A percentile compares a stretch with the other conserved stretches of the same genome.
Evolutionary conservation across 139 green algal species (phyloP).

Genomic region (Picochlorum sp.): DNA sequence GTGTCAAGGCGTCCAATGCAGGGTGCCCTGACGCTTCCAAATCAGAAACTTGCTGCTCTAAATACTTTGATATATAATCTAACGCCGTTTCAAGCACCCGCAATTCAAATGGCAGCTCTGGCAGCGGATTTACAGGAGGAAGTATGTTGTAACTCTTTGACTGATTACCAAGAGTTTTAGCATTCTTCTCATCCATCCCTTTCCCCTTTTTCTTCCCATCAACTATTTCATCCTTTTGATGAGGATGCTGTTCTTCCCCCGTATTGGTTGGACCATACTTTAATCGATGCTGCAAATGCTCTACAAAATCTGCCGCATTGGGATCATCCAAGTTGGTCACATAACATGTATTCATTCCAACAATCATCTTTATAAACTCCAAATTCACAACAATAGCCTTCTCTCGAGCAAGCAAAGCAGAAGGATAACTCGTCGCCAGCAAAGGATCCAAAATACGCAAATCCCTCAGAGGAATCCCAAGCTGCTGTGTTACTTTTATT

Average conservation of each 20-base stretch:
- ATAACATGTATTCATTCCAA: slow-evolving; percentile 15
- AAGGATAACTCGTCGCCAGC: slow-evolving; percentile 28
- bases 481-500: slow-evolving; percentile 8
- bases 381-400: slow-evolving; percentile 37
- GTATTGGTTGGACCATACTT: background rate
- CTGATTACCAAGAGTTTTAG: too few relatives aligned
- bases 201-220: too few relatives aligned
- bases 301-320: slow-evolving; percentile 26
- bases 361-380: slow-evolving; percentile 35
- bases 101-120: slow-evolving; percentile 40
- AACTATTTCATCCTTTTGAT: too few relatives aligned
- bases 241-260: background rate
- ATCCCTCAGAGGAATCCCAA: slow-evolving; percentile 32
- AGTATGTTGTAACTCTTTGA: background rate
- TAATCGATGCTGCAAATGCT: slow-evolving; percentile 30
- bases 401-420: slow-evolving; percentile 34
- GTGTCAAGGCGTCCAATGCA: slow-evolving; percentile 70
- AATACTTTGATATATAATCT: slow-evolving; percentile 34
- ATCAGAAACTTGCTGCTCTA: slow-evolving; percentile 58
- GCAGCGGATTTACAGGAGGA: background rate
- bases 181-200: too few relatives aligned
- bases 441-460: slow-evolving; percentile 33
- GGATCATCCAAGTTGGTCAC: slow-evolving; percentile 26
- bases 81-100: slow-evolving; percentile 36
- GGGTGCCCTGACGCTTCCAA: slow-evolving; percentile 69